phyloP scores from a whole-genome alignment of 129 eudicot genomes.

The Lactuca saligna region DNA sequence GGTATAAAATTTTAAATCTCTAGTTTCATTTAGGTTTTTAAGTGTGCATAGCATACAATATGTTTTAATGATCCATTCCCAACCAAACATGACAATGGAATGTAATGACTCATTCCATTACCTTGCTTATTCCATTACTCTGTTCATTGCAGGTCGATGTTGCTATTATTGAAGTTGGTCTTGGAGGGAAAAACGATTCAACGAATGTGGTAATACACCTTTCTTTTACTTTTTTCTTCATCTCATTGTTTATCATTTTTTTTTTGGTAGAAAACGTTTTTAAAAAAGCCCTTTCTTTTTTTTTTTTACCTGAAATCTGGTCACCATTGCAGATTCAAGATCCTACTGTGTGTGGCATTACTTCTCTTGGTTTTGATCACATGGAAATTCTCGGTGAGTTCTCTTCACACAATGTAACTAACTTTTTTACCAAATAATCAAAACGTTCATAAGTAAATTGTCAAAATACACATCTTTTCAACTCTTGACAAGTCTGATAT shows the following conservation, averaged over 20 bases:
- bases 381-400: constrained; percentile 72
- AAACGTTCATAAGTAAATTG: no score
- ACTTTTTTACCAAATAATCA: neutral
- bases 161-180: constrained; percentile 92
- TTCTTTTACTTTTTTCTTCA: constrained; percentile 1
- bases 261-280: constrained; percentile 5
- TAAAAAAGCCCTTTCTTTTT: neutral
- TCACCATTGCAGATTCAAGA: constrained; percentile 61
- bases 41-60: neutral
- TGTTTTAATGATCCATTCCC: neutral
- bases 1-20: constrained; percentile 40
- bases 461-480: no score
- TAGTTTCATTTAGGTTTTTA: constrained; percentile 6
- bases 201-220: constrained; percentile 81
- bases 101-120: neutral
- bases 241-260: constrained; percentile 1
- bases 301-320: neutral
- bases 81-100: no score
- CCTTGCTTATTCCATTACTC: neutral
- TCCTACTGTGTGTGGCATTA: constrained; percentile 87
- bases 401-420: constrained; percentile 8
- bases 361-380: constrained; percentile 94
- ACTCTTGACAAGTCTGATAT: constrained; percentile 1
- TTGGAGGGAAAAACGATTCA: constrained; percentile 82
- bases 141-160: constrained; percentile 70